Percentiles rank a stretch among this genome's conserved stretches.
phyloP scores from a whole-genome alignment of 1,284 basidiomycete genomes.

The Puccinia triticina region DNA sequence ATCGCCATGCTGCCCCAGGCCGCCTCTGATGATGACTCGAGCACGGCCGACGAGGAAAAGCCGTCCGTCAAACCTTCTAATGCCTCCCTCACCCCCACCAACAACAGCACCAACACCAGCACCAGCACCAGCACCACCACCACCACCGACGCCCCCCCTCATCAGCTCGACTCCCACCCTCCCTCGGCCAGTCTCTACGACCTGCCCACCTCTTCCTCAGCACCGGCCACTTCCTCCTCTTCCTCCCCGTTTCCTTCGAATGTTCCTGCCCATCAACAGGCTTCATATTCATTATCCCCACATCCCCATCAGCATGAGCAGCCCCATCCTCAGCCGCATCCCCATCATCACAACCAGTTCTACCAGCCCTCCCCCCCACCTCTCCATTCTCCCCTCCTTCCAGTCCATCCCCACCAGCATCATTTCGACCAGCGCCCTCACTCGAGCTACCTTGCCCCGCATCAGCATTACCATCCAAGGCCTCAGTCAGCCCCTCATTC shows the following conservation, averaged over 20 bases:
- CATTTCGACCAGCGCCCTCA: conserved; percentile 13
- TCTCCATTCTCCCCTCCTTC: conserved; percentile 3
- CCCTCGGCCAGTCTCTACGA: conserved; percentile 25
- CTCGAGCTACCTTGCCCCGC: not conserved
- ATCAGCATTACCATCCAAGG: conserved; percentile 14
- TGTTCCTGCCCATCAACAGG: not conserved
- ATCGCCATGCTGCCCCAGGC: conserved; percentile 22
- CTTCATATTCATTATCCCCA: conserved; percentile 14
- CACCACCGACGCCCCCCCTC: not conserved
- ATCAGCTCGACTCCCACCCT: conserved; percentile 19
- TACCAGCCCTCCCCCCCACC: not conserved
- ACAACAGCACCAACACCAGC: not conserved
- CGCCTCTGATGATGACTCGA: conserved; percentile 47
- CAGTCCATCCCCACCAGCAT: not conserved
- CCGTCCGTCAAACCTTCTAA: not conserved
- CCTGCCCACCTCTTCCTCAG: conserved; percentile 29
- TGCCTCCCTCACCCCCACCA: not conserved
- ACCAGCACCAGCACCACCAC: not conserved
- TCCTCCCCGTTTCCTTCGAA: conserved; percentile 22
- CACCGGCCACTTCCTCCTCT: conserved; percentile 8
- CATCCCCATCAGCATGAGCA: conserved; percentile 22
- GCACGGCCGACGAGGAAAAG: conserved; percentile 21
- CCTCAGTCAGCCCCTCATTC: conserved; percentile 7
- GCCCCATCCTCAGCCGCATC: not conserved
- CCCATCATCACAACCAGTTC: conserved; percentile 6